These are phyloP conservation scores for Volvariella surrecta DNA, from an alignment of 1,284 basidiomycete genomes.

Conservation along the genomic window DNA sequence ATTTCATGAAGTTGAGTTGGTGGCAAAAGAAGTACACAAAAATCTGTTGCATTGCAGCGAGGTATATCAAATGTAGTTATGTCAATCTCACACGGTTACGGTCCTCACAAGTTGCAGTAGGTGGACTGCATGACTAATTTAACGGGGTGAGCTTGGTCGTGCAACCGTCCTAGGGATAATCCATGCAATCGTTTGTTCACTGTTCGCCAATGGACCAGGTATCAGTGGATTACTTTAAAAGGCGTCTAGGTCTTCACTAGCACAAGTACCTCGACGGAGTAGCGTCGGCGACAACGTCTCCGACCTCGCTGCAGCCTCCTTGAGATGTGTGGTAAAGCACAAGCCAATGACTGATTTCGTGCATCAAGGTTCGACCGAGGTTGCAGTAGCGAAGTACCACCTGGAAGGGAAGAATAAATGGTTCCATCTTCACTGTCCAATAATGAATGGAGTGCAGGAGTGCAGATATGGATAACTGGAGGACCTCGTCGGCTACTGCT, in stretches of 20 bases:
- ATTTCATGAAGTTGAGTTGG: too few relatives aligned
- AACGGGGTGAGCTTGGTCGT: constrained; percentile 42
- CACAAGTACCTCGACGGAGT: constrained; percentile 41
- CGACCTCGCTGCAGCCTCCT: constrained; percentile 39
- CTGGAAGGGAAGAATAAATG: constrained; percentile 41
- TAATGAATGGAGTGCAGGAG: background rate
- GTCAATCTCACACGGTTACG: too few relatives aligned
- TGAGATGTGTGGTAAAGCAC: constrained; percentile 34
- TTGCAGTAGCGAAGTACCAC: constrained; percentile 39
- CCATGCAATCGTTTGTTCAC: constrained; percentile 32
- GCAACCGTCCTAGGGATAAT: constrained; percentile 35
- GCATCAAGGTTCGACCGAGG: constrained; percentile 28
- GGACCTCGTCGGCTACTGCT: too few relatives aligned
- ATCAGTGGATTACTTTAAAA: constrained; percentile 28
- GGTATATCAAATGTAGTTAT: too few relatives aligned
- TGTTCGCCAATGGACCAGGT: constrained; percentile 3
- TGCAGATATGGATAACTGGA: too few relatives aligned
- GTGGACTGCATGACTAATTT: constrained; percentile 32
- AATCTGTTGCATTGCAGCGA: too few relatives aligned
- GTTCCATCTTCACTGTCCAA: constrained; percentile 29
- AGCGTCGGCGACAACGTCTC: constrained; percentile 44
- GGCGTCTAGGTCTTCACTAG: constrained; percentile 31
- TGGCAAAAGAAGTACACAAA: too few relatives aligned
- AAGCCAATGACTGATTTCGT: constrained; percentile 22
- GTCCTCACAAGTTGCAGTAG: constrained; percentile 30